These are phyloP conservation scores for Pulveroboletus frians DNA, from an alignment of 768 basidiomycete genomes.

Conservation along the genomic window DNA sequence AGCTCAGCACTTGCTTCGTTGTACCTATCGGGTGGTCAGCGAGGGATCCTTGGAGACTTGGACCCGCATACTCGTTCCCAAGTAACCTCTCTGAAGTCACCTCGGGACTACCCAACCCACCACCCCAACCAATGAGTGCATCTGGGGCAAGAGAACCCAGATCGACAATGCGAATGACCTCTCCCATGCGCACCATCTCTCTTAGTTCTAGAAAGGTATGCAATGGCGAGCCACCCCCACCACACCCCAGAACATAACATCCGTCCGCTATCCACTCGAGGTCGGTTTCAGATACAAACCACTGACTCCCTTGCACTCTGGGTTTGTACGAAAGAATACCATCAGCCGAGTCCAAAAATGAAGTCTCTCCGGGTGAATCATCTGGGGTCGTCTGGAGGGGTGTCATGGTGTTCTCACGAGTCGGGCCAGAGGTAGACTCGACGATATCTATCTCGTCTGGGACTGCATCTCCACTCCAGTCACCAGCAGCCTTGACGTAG, in stretches of 20 bases:
- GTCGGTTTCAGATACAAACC: constrained; percentile 44
- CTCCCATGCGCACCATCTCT: constrained; percentile 49
- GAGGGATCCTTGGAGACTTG: not conserved
- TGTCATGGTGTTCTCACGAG: constrained; percentile 3
- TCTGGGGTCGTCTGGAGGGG: constrained; percentile 1
- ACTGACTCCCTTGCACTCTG: constrained; percentile 36
- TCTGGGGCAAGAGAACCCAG: constrained; percentile 39
- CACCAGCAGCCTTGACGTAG: constrained; percentile 59
- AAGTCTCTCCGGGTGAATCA: constrained; percentile 9
- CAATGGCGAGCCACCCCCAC: constrained; percentile 59
- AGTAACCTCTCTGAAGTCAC: constrained; percentile 35
- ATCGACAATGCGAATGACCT: constrained; percentile 42
- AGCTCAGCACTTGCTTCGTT: constrained; percentile 30
- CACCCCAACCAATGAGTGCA: constrained; percentile 38
- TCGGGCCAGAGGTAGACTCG: not conserved
- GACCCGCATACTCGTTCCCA: constrained; percentile 32
- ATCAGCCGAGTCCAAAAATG: constrained; percentile 11
- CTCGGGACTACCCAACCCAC: constrained; percentile 41
- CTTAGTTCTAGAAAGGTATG: constrained; percentile 46
- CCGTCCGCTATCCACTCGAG: constrained; percentile 60
- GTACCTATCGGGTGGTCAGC: constrained; percentile 20
- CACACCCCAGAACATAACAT: constrained; percentile 57
- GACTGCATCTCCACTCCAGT: constrained; percentile 32
- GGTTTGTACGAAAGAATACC: constrained; percentile 36
- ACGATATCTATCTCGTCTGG: constrained; percentile 19